phyloP scores from a whole-genome alignment of 2,329 filamentous ascomycete species.

The Colletotrichum neosansevieriae region DNA sequence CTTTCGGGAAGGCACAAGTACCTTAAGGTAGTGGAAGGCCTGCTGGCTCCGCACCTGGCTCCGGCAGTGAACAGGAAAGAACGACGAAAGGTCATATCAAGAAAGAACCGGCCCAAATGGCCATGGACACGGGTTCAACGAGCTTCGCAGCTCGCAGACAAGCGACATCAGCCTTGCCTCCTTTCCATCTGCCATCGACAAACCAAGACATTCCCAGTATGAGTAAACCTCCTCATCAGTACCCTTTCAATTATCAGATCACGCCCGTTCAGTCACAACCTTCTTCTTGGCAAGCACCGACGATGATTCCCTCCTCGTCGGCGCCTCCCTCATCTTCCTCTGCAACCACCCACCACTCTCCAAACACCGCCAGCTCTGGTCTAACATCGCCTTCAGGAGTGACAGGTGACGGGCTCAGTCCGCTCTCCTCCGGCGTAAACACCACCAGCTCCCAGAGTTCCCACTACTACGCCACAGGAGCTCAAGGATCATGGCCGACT shows the following conservation, averaged over 20 bases:
- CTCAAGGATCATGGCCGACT: constrained; percentile 69
- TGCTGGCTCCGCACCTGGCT: background rate
- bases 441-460: constrained; percentile 64
- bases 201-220: constrained; percentile 58
- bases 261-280: constrained; percentile 26
- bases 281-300: constrained; percentile 26
- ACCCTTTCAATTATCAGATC: constrained; percentile 31
- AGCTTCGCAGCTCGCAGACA: constrained; percentile 79
- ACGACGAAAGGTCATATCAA: background rate
- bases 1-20: constrained; percentile 12
- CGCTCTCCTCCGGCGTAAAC: constrained; percentile 70
- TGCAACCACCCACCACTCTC: constrained; percentile 59
- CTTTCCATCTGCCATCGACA: constrained; percentile 76
- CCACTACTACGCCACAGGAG: constrained; percentile 57
- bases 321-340: constrained; percentile 54
- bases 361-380: constrained; percentile 55
- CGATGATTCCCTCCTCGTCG: constrained; percentile 35
- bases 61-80: constrained; percentile 29
- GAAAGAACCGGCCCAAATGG: constrained; percentile 23
- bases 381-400: constrained; percentile 68
- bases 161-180: constrained; percentile 76
- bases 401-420: constrained; percentile 71
- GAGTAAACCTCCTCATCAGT: constrained; percentile 49
- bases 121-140: constrained; percentile 51
- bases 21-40: background rate